Base-by-base conservation (phyloP, 192 early-diverging fungal genomes). In the Gryganskiella cystojenkinii region DNA sequence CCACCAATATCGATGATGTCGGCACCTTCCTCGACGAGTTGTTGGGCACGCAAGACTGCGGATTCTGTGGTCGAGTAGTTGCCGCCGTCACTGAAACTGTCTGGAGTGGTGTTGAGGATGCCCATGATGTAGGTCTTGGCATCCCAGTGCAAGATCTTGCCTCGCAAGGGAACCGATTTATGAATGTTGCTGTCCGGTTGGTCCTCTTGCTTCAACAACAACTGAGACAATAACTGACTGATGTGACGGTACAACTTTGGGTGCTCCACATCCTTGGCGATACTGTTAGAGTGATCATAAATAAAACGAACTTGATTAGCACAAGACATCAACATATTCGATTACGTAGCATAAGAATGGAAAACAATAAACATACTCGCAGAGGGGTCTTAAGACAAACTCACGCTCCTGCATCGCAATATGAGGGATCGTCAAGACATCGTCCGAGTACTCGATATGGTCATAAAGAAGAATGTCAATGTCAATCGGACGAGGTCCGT, bases 1-100 rank as follows among this genome's bases (percentile, higher is more conserved):
- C 98, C 98, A 43, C 98, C 98, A 72, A 99, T 90, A 81, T 99
- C 98, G 42, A 99, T 89, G 24, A 99, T 93, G 64, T 95, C 92
- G 0, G 94, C 95, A 22, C 97, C 96, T 46, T 88, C 86, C 10
- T 80, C 75, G 11, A 91, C 58, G 88, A 98, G 92, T 30, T 80
- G 73, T 33, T 83, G 64, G 2, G 94, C 94, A 17, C 87, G 85
- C 27, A 81, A 70, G 10, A 89, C 87, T 7, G 96, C 98, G 2
- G 69, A 61, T 17, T 93, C 91, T 5, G 89, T 56, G 7, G 83
- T 73, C 43, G 67, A 70, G 80, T 88, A 90, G 46, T 88, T 70
- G 46, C 96, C 97, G 64, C 97, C 98, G 71, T 99, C 98, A 53
- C 90, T 92, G 74, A 99, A 99, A 67, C 92, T 94, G 79, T 99